phyloP scores from a whole-genome alignment of 208 protist species.

The Trypanosoma caninum region DNA sequence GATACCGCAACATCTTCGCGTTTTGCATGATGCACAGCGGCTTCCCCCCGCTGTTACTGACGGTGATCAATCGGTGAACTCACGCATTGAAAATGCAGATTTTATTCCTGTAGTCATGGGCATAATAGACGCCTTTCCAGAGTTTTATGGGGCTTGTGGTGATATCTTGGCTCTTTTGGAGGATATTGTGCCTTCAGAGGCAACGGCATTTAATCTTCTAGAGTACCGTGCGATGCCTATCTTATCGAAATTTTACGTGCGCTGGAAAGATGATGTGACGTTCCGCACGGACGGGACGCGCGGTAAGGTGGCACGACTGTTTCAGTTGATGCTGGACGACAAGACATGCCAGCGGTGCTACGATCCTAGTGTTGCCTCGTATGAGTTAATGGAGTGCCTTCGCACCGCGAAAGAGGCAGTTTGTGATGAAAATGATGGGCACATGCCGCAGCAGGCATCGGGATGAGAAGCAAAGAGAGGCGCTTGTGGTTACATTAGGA shows the following conservation, averaged over 20 bases:
- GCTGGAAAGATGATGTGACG: slow-evolving; percentile 63
- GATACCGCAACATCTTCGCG: slow-evolving; percentile 83
- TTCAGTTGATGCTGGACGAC: slow-evolving; percentile 76
- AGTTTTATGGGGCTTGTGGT: slow-evolving; percentile 76
- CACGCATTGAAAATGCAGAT: slow-evolving; percentile 66
- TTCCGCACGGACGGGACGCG: slow-evolving; percentile 80
- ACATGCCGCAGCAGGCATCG: neutral
- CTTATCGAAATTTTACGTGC: slow-evolving; percentile 82
- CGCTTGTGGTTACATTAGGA: no score
- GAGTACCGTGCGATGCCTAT: slow-evolving; percentile 88
- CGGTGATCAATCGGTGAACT: slow-evolving; percentile 35
- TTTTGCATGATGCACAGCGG: slow-evolving; percentile 69
- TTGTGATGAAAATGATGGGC: slow-evolving; percentile 23
- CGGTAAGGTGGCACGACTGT: slow-evolving; percentile 48
- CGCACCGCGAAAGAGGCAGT: slow-evolving; percentile 60
- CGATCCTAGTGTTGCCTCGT: slow-evolving; percentile 77
- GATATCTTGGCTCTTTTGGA: slow-evolving; percentile 55
- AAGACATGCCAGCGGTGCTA: slow-evolving; percentile 75
- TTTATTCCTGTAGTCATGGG: slow-evolving; percentile 82
- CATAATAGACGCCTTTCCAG: slow-evolving; percentile 76
- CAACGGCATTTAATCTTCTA: slow-evolving; percentile 66
- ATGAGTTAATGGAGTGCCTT: slow-evolving; percentile 80
- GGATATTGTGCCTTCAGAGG: slow-evolving; percentile 55
- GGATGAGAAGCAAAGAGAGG: neutral
- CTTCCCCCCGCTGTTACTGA: slow-evolving; percentile 46